Base-by-base conservation (phyloP, 805 yeast species). In the Kuraishia capsulata region DNA sequence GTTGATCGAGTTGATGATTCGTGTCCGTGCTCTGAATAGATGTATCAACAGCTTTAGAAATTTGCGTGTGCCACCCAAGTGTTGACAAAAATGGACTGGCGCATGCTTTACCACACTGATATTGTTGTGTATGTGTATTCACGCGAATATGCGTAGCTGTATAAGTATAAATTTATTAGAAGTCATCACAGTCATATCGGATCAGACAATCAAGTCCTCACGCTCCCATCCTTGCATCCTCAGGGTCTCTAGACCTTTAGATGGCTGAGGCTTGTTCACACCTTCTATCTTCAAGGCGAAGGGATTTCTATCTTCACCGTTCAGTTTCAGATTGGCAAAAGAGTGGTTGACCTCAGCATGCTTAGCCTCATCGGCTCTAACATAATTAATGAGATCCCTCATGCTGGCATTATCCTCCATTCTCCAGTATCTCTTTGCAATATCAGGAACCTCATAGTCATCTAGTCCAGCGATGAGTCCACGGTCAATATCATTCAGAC, bases 261-360 rank as follows among this genome's bases (percentile, higher is more conserved):
- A 35, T 9, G 65, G 65, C 40, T 59, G 65, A 3, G 53, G 52
- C 28, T 38, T 43, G 5, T 43, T 40, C 18, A 30, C 39, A n/a
- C 30, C 50, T 10, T 53, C 52, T 17, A 67, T 57, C 24, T 64
- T 57, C 35, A 73, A 51, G 29, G 73, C 87, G 55, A 75, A 81
- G 11, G 89, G 89, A 51, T 81, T 81, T 49, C 86, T 67, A 52
- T 81, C 87, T 1, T 35, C 37, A 25, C 55, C 56, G 23, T 57
- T 54, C n/a, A 44, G 44, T 32, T 52, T 52, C 47, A 81, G 65
- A 49, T 80, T 80, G 11, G 84, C 88, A 50, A 80, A 69, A 0
- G 88, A 81, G 50, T 81, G 89, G 58, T 81, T 81, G 21, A 81
- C 88, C 51, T 81, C 89, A 56, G 89, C 68, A 52, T 81, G 88